phyloP scores from a whole-genome alignment of 2,329 filamentous ascomycete genomes.

The Gremmenia infestans region DNA sequence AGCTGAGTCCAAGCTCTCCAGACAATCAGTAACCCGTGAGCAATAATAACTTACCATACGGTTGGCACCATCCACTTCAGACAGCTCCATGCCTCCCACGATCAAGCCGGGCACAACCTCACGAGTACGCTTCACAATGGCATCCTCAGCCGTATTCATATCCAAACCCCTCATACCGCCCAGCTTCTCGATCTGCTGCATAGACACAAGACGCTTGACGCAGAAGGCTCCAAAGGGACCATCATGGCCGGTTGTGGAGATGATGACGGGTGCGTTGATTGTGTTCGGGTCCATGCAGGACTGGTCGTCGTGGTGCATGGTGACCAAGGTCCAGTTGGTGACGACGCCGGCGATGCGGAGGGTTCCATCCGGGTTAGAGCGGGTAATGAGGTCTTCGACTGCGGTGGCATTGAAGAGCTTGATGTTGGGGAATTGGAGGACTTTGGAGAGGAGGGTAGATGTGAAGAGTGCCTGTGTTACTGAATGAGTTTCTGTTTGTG shows the following conservation, averaged over 20 bases:
- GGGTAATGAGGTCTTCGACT: slow-evolving; percentile 89
- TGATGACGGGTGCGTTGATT: slow-evolving; percentile 84
- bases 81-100: slow-evolving; percentile 92
- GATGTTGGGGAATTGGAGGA: slow-evolving; percentile 80
- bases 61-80: slow-evolving; percentile 85
- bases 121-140: slow-evolving; percentile 86
- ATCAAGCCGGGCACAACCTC: slow-evolving; percentile 85
- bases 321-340: slow-evolving; percentile 92
- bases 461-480: slow-evolving; percentile 67
- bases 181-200: slow-evolving; percentile 76
- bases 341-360: slow-evolving; percentile 83
- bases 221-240: slow-evolving; percentile 87
- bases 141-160: slow-evolving; percentile 88
- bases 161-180: slow-evolving; percentile 91
- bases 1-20: too few species aligned
- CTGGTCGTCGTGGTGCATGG: slow-evolving; percentile 83
- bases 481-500: neutral
- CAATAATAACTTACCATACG: slow-evolving; percentile 57
- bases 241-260: slow-evolving; percentile 89
- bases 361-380: slow-evolving; percentile 47
- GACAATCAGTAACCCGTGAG: too few species aligned
- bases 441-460: slow-evolving; percentile 76
- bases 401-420: slow-evolving; percentile 95
- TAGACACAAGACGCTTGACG: slow-evolving; percentile 85
- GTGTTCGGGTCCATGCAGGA: slow-evolving; percentile 97